Evolutionary conservation across 2,329 filamentous ascomycete genomes (phyloP).

Genomic region (Calonectria ilicicola): DNA sequence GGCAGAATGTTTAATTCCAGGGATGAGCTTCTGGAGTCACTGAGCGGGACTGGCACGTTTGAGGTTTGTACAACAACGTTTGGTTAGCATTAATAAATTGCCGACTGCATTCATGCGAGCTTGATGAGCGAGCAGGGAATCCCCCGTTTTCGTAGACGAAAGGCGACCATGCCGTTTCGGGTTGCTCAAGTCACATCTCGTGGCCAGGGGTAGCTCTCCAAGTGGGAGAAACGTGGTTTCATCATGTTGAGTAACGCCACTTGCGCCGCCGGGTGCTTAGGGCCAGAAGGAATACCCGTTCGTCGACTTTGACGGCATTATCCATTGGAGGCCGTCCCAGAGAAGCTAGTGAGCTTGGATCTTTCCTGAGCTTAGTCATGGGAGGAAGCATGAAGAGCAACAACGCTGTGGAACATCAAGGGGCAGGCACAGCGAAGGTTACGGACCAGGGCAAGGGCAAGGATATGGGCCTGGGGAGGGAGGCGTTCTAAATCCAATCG

Average conservation of each 20-base stretch:
- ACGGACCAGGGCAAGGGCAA: constrained; percentile 1
- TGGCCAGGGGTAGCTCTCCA: constrained; percentile 19
- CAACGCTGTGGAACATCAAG: constrained; percentile 1
- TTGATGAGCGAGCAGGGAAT: not conserved
- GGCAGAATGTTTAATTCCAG: constrained; percentile 2
- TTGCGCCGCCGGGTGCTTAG: constrained; percentile 1
- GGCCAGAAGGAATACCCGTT: constrained; percentile 20
- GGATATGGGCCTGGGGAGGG: constrained; percentile 13
- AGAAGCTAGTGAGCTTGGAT: not conserved
- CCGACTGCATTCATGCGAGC: constrained; percentile 9
- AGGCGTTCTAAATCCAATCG: constrained; percentile 12
- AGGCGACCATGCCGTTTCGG: constrained; percentile 21
- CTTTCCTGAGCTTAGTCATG: not conserved
- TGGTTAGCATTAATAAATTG: constrained; percentile 11
- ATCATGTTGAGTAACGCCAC: constrained; percentile 34
- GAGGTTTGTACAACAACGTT: constrained; percentile 17
- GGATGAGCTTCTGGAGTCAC: not conserved
- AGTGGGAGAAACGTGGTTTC: constrained; percentile 37
- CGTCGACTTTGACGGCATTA: not conserved
- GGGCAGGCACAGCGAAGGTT: not conserved
- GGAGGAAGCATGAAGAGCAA: not conserved
- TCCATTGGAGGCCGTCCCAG: not conserved
- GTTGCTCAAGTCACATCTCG: constrained; percentile 33
- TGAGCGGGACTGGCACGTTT: constrained; percentile 2
- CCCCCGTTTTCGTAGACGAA: constrained; percentile 1